Evolutionary conservation across 768 basidiomycete genomes (phyloP), one percentile per base, ranked within the genome.

Genomic region (Galerina sulciceps): DNA sequence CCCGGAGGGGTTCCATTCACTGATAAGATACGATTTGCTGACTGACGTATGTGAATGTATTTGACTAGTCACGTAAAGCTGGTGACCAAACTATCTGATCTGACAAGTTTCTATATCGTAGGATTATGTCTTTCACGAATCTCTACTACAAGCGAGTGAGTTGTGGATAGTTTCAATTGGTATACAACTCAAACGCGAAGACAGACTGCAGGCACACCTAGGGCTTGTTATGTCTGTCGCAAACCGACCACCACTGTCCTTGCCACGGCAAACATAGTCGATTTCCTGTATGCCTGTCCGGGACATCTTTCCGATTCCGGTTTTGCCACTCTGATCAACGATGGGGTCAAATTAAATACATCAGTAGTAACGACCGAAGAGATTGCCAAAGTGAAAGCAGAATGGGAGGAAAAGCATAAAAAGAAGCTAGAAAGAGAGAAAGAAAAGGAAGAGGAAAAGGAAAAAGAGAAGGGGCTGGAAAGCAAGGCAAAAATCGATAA

Each of bases 71-170:
- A n/a, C n/a, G n/a, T n/a, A n/a, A n/a, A n/a, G n/a, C n/a, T n/a
- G n/a, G n/a, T n/a, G n/a, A n/a, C n/a, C n/a, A n/a, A n/a, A n/a
- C n/a, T n/a, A n/a, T n/a, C n/a, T n/a, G n/a, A n/a, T n/a, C n/a
- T n/a, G n/a, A n/a, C n/a, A n/a, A n/a, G n/a, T n/a, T n/a, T n/a
- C n/a, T n/a, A n/a, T n/a, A n/a, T n/a, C 22, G 40, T 34, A 37
- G 35, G 40, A 48, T 15, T 62, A 90, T 90, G 90, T 85, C 85
- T 42, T 90, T 92, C 76, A 80, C 81, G 34, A 96, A 97, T 71
- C 67, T 93, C 43, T 97, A 96, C 76, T 95, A 94, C 77, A 93
- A 92, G 73, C 85, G 94, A 65, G 93, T 94, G 72, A 79, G 85
- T 80, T 43, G 20, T 37, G 4, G 18, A 26, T 50, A 56, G 41